Conservation (phyloP, 192 early-diverging fungal genomes). For the Linnemannia elongata region DNA sequence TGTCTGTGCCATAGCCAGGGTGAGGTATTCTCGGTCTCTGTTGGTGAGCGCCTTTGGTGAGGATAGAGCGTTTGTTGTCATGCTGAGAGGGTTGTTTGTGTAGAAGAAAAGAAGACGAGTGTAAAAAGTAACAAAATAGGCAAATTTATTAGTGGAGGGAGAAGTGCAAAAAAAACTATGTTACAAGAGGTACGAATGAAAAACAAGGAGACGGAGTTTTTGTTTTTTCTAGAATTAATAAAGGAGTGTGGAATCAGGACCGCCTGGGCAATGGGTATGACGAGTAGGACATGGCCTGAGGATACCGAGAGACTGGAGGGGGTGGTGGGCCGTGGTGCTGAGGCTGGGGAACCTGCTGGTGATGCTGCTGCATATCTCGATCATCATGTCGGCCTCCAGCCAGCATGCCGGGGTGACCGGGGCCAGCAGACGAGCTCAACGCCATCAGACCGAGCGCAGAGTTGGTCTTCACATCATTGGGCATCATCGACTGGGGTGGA, state of each 20-base stretch:
- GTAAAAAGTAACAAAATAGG: conserved; percentile 4
- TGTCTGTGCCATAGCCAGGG: conserved; percentile 17
- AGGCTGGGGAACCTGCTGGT: conserved; percentile 15
- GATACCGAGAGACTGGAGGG: conserved; percentile 11
- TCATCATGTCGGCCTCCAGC: conserved; percentile 24
- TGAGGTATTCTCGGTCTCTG: conserved; percentile 42
- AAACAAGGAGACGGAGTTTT: conserved; percentile 8
- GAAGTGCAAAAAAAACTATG: neutral
- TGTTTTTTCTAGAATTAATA: neutral
- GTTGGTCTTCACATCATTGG: conserved; percentile 36
- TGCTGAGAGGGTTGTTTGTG: neutral
- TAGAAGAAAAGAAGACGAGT: conserved; percentile 10
- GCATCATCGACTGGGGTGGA: neutral
- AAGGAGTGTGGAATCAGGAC: conserved; percentile 14
- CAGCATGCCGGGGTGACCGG: conserved; percentile 5
- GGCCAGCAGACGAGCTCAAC: conserved; percentile 26
- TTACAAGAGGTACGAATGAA: conserved; percentile 6
- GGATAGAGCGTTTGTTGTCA: neutral
- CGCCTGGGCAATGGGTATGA: conserved; percentile 49
- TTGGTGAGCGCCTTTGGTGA: conserved; percentile 27
- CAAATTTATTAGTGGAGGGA: neutral
- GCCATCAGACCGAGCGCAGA: conserved; percentile 45
- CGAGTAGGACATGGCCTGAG: conserved; percentile 25
- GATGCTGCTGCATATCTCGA: conserved; percentile 38
- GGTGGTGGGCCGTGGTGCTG: conserved; percentile 20